Percentiles rank a stretch among this genome's conserved stretches.
Conservation (phyloP, 345 rosid species). For the Ailanthus altissimus region DNA sequence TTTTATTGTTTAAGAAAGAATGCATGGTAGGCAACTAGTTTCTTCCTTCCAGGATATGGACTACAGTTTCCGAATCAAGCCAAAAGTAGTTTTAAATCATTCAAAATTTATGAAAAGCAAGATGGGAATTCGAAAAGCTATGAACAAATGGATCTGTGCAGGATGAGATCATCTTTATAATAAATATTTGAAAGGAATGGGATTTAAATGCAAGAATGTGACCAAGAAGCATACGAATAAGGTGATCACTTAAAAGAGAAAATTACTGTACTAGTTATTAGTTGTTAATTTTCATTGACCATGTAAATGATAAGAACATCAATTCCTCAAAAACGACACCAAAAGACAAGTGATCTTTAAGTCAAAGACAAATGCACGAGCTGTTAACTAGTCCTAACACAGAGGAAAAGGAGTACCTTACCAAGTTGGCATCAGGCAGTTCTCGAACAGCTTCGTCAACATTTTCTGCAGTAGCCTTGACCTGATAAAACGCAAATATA, state of each 20-base stretch:
- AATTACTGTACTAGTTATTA: background rate
- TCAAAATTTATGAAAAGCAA: background rate
- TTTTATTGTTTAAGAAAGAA: background rate
- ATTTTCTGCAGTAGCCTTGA: slow-evolving; percentile 96
- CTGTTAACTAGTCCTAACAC: slow-evolving; percentile 23
- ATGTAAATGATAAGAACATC: no score
- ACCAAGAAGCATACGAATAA: background rate
- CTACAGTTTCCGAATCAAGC: background rate
- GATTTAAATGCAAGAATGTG: background rate
- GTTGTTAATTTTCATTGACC: background rate
- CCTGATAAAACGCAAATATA: slow-evolving; percentile 45
- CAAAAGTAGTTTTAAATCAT: background rate
- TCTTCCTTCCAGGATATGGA: background rate
- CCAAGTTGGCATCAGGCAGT: slow-evolving; percentile 98
- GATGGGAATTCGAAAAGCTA: background rate
- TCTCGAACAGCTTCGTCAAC: slow-evolving; percentile 97
- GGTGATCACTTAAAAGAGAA: background rate
- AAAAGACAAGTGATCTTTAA: slow-evolving; percentile 12
- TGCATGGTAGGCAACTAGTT: background rate
- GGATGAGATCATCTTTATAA: background rate
- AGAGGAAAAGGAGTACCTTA: slow-evolving; percentile 65
- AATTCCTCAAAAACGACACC: no score
- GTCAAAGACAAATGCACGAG: slow-evolving; percentile 1
- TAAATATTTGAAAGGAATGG: background rate
- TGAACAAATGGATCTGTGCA: background rate